phyloP scores from a whole-genome alignment of 495 filamentous ascomycete species.

The Physcia stellaris region DNA sequence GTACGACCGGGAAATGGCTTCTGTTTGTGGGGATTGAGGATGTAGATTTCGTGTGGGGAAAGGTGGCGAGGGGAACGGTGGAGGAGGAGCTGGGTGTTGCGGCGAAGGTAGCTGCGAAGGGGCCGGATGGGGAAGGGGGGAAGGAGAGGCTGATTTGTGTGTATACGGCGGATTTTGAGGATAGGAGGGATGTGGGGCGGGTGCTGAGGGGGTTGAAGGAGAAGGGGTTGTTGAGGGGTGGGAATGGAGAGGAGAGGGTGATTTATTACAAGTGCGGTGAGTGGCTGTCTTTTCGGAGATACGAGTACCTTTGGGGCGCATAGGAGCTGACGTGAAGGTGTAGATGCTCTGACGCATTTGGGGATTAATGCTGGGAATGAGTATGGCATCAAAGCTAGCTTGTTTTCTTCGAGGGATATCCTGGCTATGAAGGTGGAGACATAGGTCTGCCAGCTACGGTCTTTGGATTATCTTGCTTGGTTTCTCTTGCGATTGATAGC shows the following conservation, averaged over 20 bases:
- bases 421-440: too few relatives aligned
- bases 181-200: constrained; percentile 51
- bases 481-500: too few relatives aligned
- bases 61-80: constrained; percentile 47
- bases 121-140: constrained; percentile 30
- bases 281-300: too few relatives aligned
- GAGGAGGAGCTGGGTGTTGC: constrained; percentile 49
- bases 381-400: constrained; percentile 49
- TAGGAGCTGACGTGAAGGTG: too few relatives aligned
- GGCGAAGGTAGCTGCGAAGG: constrained; percentile 64
- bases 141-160: constrained; percentile 48
- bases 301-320: too few relatives aligned
- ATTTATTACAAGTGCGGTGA: constrained; percentile 85
- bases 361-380: constrained; percentile 51
- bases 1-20: constrained; percentile 75
- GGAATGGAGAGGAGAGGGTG: constrained; percentile 20
- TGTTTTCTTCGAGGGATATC: constrained; percentile 32
- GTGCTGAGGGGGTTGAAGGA: constrained; percentile 46
- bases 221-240: constrained; percentile 36
- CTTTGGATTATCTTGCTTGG: too few relatives aligned
- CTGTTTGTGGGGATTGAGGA: constrained; percentile 44
- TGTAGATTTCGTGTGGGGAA: constrained; percentile 51
- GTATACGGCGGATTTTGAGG: constrained; percentile 62
- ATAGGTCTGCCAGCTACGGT: too few relatives aligned
- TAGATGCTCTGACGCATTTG: constrained; percentile 65